Conservation (phyloP, 1,284 basidiomycete species). For the Tilletia walkeri region DNA sequence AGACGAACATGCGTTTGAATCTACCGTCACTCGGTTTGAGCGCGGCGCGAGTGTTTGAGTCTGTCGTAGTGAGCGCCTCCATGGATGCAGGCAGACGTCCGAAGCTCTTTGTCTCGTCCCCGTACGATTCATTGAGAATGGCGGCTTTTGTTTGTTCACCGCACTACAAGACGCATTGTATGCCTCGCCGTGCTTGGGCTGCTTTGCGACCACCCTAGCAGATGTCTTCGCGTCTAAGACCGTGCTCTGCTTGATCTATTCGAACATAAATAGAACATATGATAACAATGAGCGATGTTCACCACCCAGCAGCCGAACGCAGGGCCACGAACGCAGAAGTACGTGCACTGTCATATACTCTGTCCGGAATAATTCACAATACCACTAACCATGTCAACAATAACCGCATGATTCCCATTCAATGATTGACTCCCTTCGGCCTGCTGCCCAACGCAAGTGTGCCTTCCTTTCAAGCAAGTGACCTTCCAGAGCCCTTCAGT, state of each 20-base stretch:
- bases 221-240: background rate
- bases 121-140: background rate
- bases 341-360: background rate
- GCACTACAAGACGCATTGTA: background rate
- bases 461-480: background rate
- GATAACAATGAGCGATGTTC: no score
- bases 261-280: background rate
- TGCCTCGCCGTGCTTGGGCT: background rate
- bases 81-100: background rate
- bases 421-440: background rate
- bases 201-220: background rate
- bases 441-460: background rate
- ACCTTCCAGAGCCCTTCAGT: background rate
- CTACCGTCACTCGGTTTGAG: background rate
- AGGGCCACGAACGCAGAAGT: no score
- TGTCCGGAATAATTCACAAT: background rate
- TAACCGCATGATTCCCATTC: background rate
- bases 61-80: background rate
- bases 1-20: background rate
- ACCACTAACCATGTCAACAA: constrained; percentile 5
- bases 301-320: no score
- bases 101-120: background rate
- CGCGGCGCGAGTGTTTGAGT: background rate
- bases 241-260: constrained; percentile 1
- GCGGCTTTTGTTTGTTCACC: background rate